A percentile compares a stretch with the other conserved stretches of the same genome.
Evolutionary conservation across 129 eudicot species (phyloP).

Genomic region (Ambrosia artemisiifolia): DNA sequence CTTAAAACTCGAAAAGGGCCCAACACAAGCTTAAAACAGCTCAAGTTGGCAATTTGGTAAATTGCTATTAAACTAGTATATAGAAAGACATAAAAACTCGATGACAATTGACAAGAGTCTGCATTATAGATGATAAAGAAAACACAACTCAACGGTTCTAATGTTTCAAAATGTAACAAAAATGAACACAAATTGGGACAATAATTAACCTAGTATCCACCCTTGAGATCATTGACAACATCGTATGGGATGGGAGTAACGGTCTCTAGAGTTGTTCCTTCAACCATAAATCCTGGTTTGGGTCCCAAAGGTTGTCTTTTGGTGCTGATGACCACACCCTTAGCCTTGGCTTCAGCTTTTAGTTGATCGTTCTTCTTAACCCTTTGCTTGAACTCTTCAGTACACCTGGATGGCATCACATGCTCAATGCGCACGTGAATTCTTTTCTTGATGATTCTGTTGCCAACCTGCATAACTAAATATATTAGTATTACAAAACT

Average conservation of each 20-base stretch:
- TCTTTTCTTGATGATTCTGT: slow-evolving; percentile 74
- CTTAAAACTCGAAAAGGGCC: no score
- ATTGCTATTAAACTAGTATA: slow-evolving; percentile 27
- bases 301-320: slow-evolving; percentile 89
- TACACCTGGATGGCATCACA: slow-evolving; percentile 77
- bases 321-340: slow-evolving; percentile 71
- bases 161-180: slow-evolving; percentile 30
- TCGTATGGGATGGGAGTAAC: slow-evolving; percentile 94
- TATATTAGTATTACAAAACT: neutral
- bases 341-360: slow-evolving; percentile 83
- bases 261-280: slow-evolving; percentile 76
- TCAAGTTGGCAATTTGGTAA: no score
- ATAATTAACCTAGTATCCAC: slow-evolving; percentile 54
- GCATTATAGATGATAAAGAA: slow-evolving; percentile 2
- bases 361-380: slow-evolving; percentile 66
- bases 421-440: slow-evolving; percentile 90
- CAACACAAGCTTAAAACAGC: no score
- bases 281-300: slow-evolving; percentile 90
- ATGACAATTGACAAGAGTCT: neutral
- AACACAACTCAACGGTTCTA: slow-evolving; percentile 1
- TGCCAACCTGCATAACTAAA: slow-evolving; percentile 54
- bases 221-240: slow-evolving; percentile 94
- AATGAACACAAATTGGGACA: slow-evolving; percentile 7
- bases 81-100: neutral
- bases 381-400: slow-evolving; percentile 68